A percentile compares a stretch with the other conserved stretches of the same genome.
Evolutionary conservation across 306 rosid genomes (phyloP).

Genomic region (Rubus parviflorus): DNA sequence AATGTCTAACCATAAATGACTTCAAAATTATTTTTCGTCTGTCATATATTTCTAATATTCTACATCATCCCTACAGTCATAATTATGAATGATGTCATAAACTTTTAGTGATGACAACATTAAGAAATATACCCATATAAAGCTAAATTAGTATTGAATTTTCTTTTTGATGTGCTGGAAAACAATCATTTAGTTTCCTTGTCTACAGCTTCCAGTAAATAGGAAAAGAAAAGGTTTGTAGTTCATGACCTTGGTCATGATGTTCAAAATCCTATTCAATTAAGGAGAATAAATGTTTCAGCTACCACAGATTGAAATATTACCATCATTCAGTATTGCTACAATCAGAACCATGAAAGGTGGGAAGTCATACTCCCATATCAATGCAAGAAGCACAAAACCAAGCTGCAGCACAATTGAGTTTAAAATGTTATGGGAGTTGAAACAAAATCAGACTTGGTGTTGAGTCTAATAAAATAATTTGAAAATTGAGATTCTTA

Average conservation of each 20-base stretch:
- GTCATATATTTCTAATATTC: background rate
- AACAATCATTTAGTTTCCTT: background rate
- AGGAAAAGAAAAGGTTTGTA: background rate
- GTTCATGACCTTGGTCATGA: background rate
- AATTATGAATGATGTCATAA: background rate
- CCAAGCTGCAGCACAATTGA: constrained; percentile 69
- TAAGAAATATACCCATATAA: background rate
- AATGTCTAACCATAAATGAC: background rate
- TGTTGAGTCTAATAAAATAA: background rate
- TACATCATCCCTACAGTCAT: background rate
- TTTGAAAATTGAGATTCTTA: constrained; percentile 38
- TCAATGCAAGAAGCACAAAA: constrained; percentile 74
- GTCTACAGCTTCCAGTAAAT: background rate
- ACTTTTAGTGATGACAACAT: background rate
- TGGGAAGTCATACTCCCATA: constrained; percentile 91
- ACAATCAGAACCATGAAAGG: constrained; percentile 90
- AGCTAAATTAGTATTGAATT: background rate
- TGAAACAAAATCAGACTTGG: constrained; percentile 8
- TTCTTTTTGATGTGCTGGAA: background rate
- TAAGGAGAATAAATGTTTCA: background rate
- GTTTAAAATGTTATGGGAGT: constrained; percentile 22
- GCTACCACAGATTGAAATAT: constrained; percentile 16
- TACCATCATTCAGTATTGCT: constrained; percentile 92
- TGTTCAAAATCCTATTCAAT: background rate
- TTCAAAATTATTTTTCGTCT: background rate